These are phyloP conservation scores for Candida ponderosae DNA, from an alignment of 805 yeast genomes.

Conservation along the genomic window DNA sequence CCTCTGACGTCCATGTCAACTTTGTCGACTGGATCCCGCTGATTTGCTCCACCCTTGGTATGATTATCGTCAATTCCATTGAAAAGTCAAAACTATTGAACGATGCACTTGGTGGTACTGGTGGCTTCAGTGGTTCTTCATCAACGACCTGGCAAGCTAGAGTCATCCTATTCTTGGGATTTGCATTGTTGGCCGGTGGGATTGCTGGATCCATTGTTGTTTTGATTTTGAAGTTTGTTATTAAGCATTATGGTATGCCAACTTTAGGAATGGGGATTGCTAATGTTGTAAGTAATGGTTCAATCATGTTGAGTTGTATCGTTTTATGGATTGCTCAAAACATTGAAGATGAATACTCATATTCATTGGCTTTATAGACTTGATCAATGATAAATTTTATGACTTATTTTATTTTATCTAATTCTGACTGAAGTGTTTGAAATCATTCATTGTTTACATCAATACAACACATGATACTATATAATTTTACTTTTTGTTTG, in stretches of 20 bases:
- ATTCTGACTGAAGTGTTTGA: no score
- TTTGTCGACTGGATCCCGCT: conserved; percentile 96
- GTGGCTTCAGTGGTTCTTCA: conserved; percentile 28
- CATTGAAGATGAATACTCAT: conserved; percentile 92
- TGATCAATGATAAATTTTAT: conserved; percentile 19
- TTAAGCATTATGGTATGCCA: conserved; percentile 75
- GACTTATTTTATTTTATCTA: no score
- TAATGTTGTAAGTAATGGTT: conserved; percentile 72
- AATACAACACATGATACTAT: no score
- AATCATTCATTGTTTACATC: no score
- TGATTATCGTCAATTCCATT: conserved; percentile 56
- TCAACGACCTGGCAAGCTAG: conserved; percentile 90
- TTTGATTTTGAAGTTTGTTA: conserved; percentile 72
- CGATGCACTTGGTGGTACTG: conserved; percentile 23
- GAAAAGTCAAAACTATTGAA: conserved; percentile 34
- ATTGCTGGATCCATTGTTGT: conserved; percentile 88
- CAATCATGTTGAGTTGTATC: conserved; percentile 84
- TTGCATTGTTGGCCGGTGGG: conserved; percentile 89
- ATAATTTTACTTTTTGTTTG: no score
- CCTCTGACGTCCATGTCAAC: conserved; percentile 77
- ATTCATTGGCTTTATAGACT: conserved; percentile 78
- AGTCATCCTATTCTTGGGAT: conserved; percentile 83
- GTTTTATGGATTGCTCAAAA: conserved; percentile 91
- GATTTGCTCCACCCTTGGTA: conserved; percentile 81
- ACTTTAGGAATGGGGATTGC: conserved; percentile 92